phyloP scores from a whole-genome alignment of 257 asterid genomes.

The Rehmannia glutinosa region DNA sequence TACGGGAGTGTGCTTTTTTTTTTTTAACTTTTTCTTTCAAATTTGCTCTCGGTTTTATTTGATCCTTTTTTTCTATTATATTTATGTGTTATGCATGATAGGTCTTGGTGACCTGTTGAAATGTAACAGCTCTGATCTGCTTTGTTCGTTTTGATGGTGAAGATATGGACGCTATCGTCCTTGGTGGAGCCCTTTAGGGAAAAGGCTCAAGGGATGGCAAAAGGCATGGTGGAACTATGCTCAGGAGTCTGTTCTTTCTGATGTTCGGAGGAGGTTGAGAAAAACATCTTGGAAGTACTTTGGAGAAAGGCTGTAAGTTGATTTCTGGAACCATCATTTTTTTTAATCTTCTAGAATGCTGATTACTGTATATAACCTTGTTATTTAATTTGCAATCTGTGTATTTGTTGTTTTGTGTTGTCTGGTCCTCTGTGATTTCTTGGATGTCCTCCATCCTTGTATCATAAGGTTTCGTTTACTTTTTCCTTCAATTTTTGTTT shows the following conservation, averaged over 20 bases:
- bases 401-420: neutral
- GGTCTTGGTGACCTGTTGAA: slow-evolving; percentile 9
- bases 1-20: neutral
- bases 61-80: neutral
- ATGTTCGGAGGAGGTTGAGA: slow-evolving; percentile 72
- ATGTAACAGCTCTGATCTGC: slow-evolving; percentile 11
- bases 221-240: slow-evolving; percentile 97
- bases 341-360: slow-evolving; percentile 12
- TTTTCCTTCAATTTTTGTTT: slow-evolving; percentile 5
- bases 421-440: neutral
- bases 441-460: neutral
- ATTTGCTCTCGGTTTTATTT: neutral
- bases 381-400: neutral
- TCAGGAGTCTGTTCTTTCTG: slow-evolving; percentile 78
- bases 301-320: slow-evolving; percentile 92
- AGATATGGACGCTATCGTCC: slow-evolving; percentile 97
- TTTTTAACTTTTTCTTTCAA: neutral
- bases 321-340: slow-evolving; percentile 1
- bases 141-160: slow-evolving; percentile 20
- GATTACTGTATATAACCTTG: slow-evolving; percentile 9
- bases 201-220: slow-evolving; percentile 84
- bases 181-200: slow-evolving; percentile 78
- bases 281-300: slow-evolving; percentile 93
- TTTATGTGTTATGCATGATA: neutral
- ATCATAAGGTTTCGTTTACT: neutral